These are phyloP conservation scores for Spizellomyces punctatus DNA, from an alignment of 192 early-diverging fungal genomes.

Conservation along the genomic window DNA sequence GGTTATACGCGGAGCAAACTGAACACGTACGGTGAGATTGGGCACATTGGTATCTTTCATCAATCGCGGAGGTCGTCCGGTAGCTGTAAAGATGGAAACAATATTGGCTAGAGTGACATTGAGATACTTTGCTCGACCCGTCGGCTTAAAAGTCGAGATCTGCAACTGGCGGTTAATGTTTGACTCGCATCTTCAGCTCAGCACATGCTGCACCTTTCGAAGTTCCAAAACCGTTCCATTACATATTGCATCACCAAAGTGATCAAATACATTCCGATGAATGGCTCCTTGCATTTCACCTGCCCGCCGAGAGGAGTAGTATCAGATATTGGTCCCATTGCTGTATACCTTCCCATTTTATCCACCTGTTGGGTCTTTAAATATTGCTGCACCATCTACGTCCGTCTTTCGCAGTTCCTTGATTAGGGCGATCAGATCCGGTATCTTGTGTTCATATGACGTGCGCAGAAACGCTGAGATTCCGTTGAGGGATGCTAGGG, in stretches of 20 bases:
- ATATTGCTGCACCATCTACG: constrained; percentile 6
- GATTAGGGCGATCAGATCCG: constrained; percentile 4
- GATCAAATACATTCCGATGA: constrained; percentile 12
- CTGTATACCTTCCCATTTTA: not conserved
- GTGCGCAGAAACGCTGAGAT: not conserved
- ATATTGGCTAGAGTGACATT: constrained; percentile 10
- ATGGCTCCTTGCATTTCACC: constrained; percentile 2
- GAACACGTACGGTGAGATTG: too few species aligned
- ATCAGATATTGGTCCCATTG: not conserved
- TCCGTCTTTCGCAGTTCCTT: constrained; percentile 9
- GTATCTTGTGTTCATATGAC: constrained; percentile 1
- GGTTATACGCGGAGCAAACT: too few species aligned
- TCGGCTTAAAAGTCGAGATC: constrained; percentile 8
- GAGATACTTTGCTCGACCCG: constrained; percentile 2
- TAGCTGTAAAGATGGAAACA: not conserved
- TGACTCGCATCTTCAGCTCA: not conserved
- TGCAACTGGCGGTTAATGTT: not conserved
- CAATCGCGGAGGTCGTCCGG: too few species aligned
- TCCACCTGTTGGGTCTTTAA: constrained; percentile 15
- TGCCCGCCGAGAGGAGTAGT: not conserved
- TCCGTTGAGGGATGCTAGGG: constrained; percentile 3
- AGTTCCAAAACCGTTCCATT: constrained; percentile 10
- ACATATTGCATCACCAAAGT: not conserved
- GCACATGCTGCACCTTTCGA: not conserved
- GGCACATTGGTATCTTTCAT: too few species aligned